These are phyloP conservation scores for Candida jianshihensis DNA, from an alignment of 805 yeast genomes.

Conservation along the genomic window DNA sequence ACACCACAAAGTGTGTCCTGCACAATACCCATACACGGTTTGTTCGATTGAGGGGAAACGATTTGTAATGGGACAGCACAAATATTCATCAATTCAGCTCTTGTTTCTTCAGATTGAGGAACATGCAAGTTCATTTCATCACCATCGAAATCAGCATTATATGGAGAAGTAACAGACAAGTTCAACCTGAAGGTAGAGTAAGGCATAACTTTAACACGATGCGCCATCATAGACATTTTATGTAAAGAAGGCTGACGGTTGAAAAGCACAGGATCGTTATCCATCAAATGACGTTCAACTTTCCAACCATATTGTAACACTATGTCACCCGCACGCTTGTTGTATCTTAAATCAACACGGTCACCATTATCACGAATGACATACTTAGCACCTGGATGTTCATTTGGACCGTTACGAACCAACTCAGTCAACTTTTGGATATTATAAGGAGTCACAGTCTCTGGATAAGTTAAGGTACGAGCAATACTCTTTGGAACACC, in stretches of 20 bases:
- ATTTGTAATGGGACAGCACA: conserved; percentile 97
- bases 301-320: conserved; percentile 98
- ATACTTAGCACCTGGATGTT: conserved; percentile 99
- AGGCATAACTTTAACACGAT: conserved; percentile 97
- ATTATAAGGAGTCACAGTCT: conserved; percentile 94
- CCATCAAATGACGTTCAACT: conserved; percentile 97
- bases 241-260: conserved; percentile 99
- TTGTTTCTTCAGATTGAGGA: conserved; percentile 96
- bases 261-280: conserved; percentile 94
- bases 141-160: conserved; percentile 99
- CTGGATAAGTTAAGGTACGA: conserved; percentile 91
- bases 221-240: conserved; percentile 99
- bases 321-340: conserved; percentile 97
- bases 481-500: conserved; percentile 99
- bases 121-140: conserved; percentile 99
- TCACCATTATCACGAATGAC: conserved; percentile 98
- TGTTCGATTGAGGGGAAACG: conserved; percentile 96
- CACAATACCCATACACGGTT: conserved; percentile 99
- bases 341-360: conserved; percentile 93
- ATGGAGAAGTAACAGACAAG: conserved; percentile 97
- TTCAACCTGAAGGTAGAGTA: conserved; percentile 95
- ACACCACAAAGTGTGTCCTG: conserved; percentile 98
- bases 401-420: conserved; percentile 97
- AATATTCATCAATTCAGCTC: conserved; percentile 91
- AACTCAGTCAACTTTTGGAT: conserved; percentile 87